These are phyloP conservation scores for Euclidium syriacum DNA, from an alignment of 345 rosid genomes.

Conservation along the genomic window DNA sequence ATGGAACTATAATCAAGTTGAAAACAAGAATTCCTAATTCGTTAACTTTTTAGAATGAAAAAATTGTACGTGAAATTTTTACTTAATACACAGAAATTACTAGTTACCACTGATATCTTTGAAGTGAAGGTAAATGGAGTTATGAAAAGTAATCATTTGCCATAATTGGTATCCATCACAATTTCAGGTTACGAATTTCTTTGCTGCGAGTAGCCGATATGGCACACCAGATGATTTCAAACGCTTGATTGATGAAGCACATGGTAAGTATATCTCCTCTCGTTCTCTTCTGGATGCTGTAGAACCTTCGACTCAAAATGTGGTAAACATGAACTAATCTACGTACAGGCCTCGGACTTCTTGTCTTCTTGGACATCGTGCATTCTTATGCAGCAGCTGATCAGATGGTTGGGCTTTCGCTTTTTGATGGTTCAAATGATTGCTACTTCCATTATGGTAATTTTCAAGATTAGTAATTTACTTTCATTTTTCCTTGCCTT, in stretches of 20 bases:
- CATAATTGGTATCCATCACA: conserved; percentile 1
- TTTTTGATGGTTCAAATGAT: conserved; percentile 93
- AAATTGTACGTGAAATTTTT: background rate
- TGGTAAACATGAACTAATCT: conserved; percentile 38
- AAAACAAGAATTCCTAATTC: background rate
- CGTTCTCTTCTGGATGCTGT: background rate
- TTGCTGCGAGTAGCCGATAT: conserved; percentile 86
- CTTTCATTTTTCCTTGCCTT: background rate
- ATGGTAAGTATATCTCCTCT: conserved; percentile 45
- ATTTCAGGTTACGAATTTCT: conserved; percentile 81
- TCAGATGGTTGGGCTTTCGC: conserved; percentile 92
- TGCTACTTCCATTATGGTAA: conserved; percentile 94
- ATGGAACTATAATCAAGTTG: background rate
- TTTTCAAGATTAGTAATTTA: background rate
- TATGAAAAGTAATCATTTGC: background rate
- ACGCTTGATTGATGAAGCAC: conserved; percentile 90
- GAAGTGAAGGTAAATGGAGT: background rate
- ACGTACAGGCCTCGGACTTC: conserved; percentile 66
- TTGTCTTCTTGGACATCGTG: conserved; percentile 84
- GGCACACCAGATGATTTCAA: conserved; percentile 98
- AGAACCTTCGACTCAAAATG: conserved; percentile 34
- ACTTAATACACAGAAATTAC: background rate
- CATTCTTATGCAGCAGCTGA: conserved; percentile 97
- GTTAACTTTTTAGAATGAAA: background rate
- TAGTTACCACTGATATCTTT: background rate